phyloP scores from a whole-genome alignment of 768 basidiomycete genomes.

The Nidularia sp. region DNA sequence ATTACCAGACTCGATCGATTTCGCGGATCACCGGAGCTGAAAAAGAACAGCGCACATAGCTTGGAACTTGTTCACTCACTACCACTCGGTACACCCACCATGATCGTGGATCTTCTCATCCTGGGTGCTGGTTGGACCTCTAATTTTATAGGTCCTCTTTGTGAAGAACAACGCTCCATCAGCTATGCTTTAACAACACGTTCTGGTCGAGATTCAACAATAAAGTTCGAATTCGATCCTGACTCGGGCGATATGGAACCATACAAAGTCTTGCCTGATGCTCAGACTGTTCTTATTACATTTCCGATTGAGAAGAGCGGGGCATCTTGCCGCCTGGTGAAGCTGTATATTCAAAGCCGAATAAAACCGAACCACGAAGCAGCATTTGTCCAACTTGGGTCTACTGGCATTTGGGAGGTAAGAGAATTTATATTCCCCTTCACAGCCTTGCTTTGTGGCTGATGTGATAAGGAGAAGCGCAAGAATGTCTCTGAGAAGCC shows the following conservation, averaged over 20 bases:
- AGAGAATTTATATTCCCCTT: conserved; percentile 12
- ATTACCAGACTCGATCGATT: no score
- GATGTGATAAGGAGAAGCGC: conserved; percentile 8
- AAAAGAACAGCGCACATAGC: no score
- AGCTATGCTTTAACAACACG: conserved; percentile 53
- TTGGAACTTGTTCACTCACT: neutral
- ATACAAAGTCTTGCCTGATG: conserved; percentile 45
- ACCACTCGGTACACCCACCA: neutral
- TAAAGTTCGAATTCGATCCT: conserved; percentile 55
- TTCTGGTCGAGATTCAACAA: conserved; percentile 41
- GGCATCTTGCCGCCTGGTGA: conserved; percentile 42
- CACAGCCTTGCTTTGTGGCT: no score
- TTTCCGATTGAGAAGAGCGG: conserved; percentile 49
- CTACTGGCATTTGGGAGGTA: conserved; percentile 61
- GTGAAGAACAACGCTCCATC: conserved; percentile 29
- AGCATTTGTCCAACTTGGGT: conserved; percentile 59
- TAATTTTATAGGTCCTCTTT: conserved; percentile 54
- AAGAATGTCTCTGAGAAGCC: conserved; percentile 5
- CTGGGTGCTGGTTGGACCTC: conserved; percentile 69
- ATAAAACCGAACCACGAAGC: conserved; percentile 10
- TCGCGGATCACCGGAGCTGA: no score
- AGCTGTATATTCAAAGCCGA: conserved; percentile 36
- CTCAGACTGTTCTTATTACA: conserved; percentile 51
- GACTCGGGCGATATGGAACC: conserved; percentile 36
- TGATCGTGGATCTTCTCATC: conserved; percentile 35